phyloP scores from a whole-genome alignment of 176 grass and related monocot species.

The Avena eriantha region DNA sequence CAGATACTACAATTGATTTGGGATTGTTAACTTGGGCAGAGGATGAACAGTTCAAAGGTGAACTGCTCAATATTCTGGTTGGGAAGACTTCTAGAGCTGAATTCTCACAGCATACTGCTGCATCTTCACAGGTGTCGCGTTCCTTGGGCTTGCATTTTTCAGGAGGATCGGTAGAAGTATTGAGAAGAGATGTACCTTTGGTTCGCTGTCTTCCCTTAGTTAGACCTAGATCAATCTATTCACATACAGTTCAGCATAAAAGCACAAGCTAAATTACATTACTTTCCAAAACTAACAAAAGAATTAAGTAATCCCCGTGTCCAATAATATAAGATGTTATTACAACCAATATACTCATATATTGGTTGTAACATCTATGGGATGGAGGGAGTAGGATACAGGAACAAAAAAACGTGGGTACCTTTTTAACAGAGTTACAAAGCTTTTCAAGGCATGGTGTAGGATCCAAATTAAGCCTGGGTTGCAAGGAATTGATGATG shows the following conservation, averaged over 20 bases:
- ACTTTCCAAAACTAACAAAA: slow-evolving; percentile 20
- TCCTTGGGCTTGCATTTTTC: slow-evolving; percentile 39
- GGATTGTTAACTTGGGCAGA: slow-evolving; percentile 30
- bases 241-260: slow-evolving; percentile 29
- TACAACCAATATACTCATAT: too few species aligned
- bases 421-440: slow-evolving; percentile 53
- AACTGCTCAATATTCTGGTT: neutral
- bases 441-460: slow-evolving; percentile 52
- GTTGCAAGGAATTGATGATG: slow-evolving; percentile 56
- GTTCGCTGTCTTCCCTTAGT: slow-evolving; percentile 22
- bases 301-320: neutral
- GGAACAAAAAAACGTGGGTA: slow-evolving; percentile 16
- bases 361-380: too few species aligned
- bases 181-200: slow-evolving; percentile 14
- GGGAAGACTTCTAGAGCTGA: slow-evolving; percentile 28
- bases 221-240: slow-evolving; percentile 65
- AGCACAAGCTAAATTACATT: neutral
- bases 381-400: neutral
- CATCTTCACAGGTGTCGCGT: slow-evolving; percentile 19
- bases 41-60: slow-evolving; percentile 13
- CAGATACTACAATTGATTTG: slow-evolving; percentile 5
- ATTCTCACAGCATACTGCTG: slow-evolving; percentile 32
- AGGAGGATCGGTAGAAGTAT: slow-evolving; percentile 24
- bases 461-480: slow-evolving; percentile 61
- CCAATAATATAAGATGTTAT: too few species aligned